Evolutionary conservation across 192 early-diverging fungal species (phyloP).

Genomic region (Tieghemiomyces parasiticus): DNA sequence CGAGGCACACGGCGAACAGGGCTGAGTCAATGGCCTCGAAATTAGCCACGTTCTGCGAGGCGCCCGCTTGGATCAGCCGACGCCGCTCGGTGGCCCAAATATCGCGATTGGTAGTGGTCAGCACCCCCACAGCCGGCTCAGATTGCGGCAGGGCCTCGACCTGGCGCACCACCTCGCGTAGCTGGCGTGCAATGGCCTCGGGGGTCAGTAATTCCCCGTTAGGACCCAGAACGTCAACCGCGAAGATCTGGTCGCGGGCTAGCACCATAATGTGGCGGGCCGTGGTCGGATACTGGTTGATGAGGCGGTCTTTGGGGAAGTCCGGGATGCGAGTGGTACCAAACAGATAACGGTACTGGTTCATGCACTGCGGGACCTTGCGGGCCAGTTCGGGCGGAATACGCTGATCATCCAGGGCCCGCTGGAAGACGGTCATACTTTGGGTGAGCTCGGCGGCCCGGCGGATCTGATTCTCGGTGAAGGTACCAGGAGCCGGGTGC

Average conservation of each 20-base stretch:
- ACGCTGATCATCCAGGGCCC: constrained; percentile 43
- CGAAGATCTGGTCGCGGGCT: constrained; percentile 70
- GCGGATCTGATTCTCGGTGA: constrained; percentile 61
- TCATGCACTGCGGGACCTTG: constrained; percentile 78
- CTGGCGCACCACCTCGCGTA: constrained; percentile 24
- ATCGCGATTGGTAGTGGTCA: constrained; percentile 82
- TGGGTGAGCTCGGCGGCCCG: constrained; percentile 61
- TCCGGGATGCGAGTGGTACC: constrained; percentile 65
- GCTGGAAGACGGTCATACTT: constrained; percentile 57
- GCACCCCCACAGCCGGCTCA: constrained; percentile 57
- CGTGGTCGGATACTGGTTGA: constrained; percentile 50
- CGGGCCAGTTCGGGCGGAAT: constrained; percentile 54
- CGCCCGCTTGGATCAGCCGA: constrained; percentile 22
- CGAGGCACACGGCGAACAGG: constrained; percentile 79
- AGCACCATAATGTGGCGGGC: constrained; percentile 76
- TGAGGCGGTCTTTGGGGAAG: constrained; percentile 46
- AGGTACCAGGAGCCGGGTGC: constrained; percentile 24
- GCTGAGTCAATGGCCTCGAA: constrained; percentile 58
- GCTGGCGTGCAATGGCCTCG: constrained; percentile 28
- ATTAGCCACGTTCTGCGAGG: constrained; percentile 33
- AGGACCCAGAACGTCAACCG: constrained; percentile 56
- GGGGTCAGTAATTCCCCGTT: constrained; percentile 47
- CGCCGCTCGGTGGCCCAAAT: constrained; percentile 56
- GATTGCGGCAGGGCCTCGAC: constrained; percentile 25
- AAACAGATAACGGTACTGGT: constrained; percentile 83